Base-by-base conservation (phyloP, 768 basidiomycete genomes). In the Rhodotorula diobovata region DNA sequence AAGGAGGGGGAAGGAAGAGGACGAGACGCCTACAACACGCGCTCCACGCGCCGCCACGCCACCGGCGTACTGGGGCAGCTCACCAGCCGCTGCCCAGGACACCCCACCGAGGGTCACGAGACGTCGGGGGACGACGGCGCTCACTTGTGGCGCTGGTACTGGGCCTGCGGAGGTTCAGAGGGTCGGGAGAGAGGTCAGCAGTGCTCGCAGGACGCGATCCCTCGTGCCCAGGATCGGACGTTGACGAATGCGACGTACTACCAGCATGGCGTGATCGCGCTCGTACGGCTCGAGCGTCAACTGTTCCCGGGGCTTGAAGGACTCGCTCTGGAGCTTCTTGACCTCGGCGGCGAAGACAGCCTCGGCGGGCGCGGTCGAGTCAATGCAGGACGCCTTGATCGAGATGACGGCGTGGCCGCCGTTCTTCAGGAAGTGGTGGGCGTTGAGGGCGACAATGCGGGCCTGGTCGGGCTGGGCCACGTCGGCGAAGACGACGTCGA, bases 391-490 rank as follows among this genome's bases (percentile, higher is more conserved):
- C 41, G 96, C 96, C 84, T 99, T 99, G 86, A 99, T 96, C 65
- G 95, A 98, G 74, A 99, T 93, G 77, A 99, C 88, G 77, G 86
- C 84, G 77, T 96, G 91, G 4, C 96, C 96, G 41, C 86, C 87
- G 80, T 94, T 89, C 81, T 95, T 97, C 65, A 99, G 85, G 88
- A 99, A 99, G 81, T 88, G 88, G 77, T 96, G 88, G 0, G 95
- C 91, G 81, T 99, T 98, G 81, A 88, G 86, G 51, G 86, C 85
- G 72, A 98, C 91, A 78, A 98, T 97, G 84, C 94, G 93, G 6
- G 94, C 94, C 83, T 99, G 96, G 82, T 99, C 94, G 55, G 95
- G 95, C 80, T 99, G 96, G 1, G 96, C 96, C 60, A 99, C 88
- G 81, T 99, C 96, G 67, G 96, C 93, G 77, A 99, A 99, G 80